phyloP scores from a whole-genome alignment of 805 yeast genomes.

The Wickerhamiella qilinensis region DNA sequence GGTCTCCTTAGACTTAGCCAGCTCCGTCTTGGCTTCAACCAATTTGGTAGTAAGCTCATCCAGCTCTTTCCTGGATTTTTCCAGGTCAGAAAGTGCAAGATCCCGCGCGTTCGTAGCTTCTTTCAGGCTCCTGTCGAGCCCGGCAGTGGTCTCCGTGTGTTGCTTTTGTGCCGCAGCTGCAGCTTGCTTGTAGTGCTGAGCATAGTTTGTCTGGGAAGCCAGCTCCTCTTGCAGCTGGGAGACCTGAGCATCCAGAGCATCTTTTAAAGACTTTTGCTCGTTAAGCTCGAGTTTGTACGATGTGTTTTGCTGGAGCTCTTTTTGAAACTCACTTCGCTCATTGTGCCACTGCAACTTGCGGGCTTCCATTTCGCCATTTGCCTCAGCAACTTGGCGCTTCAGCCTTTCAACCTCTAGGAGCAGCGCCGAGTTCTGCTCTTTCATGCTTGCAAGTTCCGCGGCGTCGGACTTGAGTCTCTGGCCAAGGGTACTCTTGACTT shows the following conservation, averaged over 20 bases:
- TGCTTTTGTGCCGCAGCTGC: slow-evolving; percentile 1
- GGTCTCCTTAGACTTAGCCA: slow-evolving; percentile 5
- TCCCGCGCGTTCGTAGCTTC: background rate
- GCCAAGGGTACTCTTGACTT: slow-evolving; percentile 25
- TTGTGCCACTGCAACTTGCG: background rate
- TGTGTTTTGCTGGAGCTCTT: slow-evolving; percentile 23
- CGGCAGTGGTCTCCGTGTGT: background rate
- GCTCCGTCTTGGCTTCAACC: slow-evolving; percentile 6
- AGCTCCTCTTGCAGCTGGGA: slow-evolving; percentile 21
- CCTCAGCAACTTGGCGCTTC: background rate
- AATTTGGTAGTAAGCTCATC: slow-evolving; percentile 22
- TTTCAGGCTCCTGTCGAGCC: background rate
- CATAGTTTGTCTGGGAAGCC: slow-evolving; percentile 14
- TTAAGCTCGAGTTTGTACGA: slow-evolving; percentile 20
- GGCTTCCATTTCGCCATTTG: background rate
- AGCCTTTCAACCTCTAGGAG: background rate
- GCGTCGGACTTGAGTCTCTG: slow-evolving; percentile 30
- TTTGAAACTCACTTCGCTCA: slow-evolving; percentile 12
- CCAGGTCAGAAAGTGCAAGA: background rate
- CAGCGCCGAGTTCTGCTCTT: background rate
- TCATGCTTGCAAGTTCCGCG: slow-evolving; percentile 19
- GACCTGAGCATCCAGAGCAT: slow-evolving; percentile 10
- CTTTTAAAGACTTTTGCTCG: slow-evolving; percentile 16
- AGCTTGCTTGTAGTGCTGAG: slow-evolving; percentile 12
- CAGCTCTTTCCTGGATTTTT: slow-evolving; percentile 6